Evolutionary conservation across 1,284 basidiomycete genomes (phyloP).

Genomic region (Megacollybia platyphylla): DNA sequence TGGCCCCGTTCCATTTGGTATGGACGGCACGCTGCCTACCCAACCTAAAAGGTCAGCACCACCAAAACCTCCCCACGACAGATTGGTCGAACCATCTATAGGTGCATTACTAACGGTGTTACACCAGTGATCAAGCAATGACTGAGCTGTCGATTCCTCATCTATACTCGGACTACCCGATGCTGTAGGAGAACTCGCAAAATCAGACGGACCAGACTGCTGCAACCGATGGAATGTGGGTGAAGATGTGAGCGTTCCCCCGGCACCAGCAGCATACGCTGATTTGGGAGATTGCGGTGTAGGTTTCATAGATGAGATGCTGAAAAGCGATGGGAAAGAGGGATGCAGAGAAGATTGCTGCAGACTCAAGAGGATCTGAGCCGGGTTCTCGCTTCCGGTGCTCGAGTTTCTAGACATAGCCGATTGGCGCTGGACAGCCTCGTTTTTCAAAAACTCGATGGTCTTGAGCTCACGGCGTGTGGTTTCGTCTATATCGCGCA

Average conservation of each 20-base stretch:
- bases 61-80: slow-evolving; percentile 52
- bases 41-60: slow-evolving; percentile 48
- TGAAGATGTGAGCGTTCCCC: slow-evolving; percentile 28
- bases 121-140: slow-evolving; percentile 70
- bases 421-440: slow-evolving; percentile 23
- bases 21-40: slow-evolving; percentile 28
- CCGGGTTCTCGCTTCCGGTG: slow-evolving; percentile 22
- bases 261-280: slow-evolving; percentile 13
- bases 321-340: slow-evolving; percentile 23
- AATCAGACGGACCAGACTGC: slow-evolving; percentile 27
- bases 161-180: slow-evolving; percentile 59
- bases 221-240: slow-evolving; percentile 54
- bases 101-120: slow-evolving; percentile 57
- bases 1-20: slow-evolving; percentile 22
- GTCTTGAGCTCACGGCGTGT: slow-evolving; percentile 70
- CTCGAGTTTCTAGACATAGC: slow-evolving; percentile 11
- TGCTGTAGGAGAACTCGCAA: slow-evolving; percentile 36
- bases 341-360: slow-evolving; percentile 24
- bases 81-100: slow-evolving; percentile 36
- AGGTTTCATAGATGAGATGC: slow-evolving; percentile 13
- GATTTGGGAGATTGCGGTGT: slow-evolving; percentile 18
- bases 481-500: slow-evolving; percentile 65
- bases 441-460: slow-evolving; percentile 64
- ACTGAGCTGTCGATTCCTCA: slow-evolving; percentile 65
- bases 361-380: slow-evolving; percentile 36